phyloP scores from a whole-genome alignment of 1,284 basidiomycete species.

The Rhodotorula sp. region DNA sequence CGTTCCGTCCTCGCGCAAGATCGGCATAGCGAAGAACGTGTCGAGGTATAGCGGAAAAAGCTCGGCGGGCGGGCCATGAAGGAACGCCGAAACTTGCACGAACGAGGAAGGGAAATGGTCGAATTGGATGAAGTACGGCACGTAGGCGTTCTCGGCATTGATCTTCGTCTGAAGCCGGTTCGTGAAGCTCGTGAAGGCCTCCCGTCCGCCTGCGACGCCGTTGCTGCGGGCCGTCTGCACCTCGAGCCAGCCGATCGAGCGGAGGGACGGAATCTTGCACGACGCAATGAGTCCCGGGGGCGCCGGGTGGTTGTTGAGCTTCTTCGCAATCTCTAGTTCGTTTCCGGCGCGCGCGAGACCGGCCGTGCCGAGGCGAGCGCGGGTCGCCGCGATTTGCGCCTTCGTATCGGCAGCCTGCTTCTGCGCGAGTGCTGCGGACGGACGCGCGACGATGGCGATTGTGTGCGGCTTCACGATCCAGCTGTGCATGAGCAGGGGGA shows the following conservation, averaged over 20 bases:
- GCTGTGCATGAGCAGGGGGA: slow-evolving; percentile 53
- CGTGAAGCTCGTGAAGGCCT: slow-evolving; percentile 39
- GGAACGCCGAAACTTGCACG: slow-evolving; percentile 68
- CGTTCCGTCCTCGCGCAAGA: slow-evolving; percentile 70
- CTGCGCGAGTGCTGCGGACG: slow-evolving; percentile 77
- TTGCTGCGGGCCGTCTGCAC: slow-evolving; percentile 66
- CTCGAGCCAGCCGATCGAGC: slow-evolving; percentile 88
- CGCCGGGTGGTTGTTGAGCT: slow-evolving; percentile 79
- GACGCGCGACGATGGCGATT: slow-evolving; percentile 77
- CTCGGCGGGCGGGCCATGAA: slow-evolving; percentile 53
- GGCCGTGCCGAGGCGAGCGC: slow-evolving; percentile 69
- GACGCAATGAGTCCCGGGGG: slow-evolving; percentile 72
- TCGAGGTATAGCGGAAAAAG: slow-evolving; percentile 71
- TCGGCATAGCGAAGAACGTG: slow-evolving; percentile 85
- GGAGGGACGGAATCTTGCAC: slow-evolving; percentile 83
- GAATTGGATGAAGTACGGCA: slow-evolving; percentile 92
- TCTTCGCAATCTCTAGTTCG: slow-evolving; percentile 77
- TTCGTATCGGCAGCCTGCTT: slow-evolving; percentile 80
- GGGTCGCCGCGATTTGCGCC: slow-evolving; percentile 69
- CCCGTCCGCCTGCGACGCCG: slow-evolving; percentile 47
- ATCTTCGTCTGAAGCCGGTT: slow-evolving; percentile 64
- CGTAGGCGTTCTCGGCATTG: slow-evolving; percentile 63
- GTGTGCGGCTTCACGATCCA: slow-evolving; percentile 74
- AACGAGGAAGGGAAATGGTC: slow-evolving; percentile 78
- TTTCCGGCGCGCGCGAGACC: slow-evolving; percentile 73